phyloP scores from a whole-genome alignment of 371 early-diverging fungal genomes.

The Actinomortierella ambigua region DNA sequence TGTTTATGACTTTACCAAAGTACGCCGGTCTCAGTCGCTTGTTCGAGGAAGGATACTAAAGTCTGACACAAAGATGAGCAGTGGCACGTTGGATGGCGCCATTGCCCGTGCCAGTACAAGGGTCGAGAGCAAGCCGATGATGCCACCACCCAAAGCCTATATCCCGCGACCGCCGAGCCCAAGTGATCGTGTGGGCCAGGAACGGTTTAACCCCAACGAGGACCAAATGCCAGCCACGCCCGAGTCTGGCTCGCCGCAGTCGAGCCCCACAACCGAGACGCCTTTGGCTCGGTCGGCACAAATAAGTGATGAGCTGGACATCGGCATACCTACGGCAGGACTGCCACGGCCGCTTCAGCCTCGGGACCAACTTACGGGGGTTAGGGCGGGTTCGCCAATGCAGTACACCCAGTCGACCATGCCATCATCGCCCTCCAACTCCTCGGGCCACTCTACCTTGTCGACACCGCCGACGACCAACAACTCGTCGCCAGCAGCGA shows the following conservation, averaged over 20 bases:
- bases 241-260: no score
- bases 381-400: constrained; percentile 9
- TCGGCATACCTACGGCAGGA: constrained; percentile 22
- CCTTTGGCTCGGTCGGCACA: no score
- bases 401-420: constrained; percentile 14
- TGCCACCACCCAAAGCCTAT: constrained; percentile 4
- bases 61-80: constrained; percentile 35
- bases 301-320: not conserved
- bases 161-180: constrained; percentile 18
- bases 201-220: constrained; percentile 29
- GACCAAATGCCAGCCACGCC: constrained; percentile 20
- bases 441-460: constrained; percentile 15
- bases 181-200: constrained; percentile 36
- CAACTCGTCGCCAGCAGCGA: constrained; percentile 19
- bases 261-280: no score
- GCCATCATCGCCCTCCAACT: constrained; percentile 30
- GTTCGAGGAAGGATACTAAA: constrained; percentile 25
- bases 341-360: constrained; percentile 36
- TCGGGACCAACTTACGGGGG: constrained; percentile 16
- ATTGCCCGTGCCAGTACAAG: constrained; percentile 20
- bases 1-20: constrained; percentile 66
- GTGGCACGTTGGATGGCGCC: constrained; percentile 38
- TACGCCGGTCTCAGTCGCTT: constrained; percentile 26
- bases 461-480: constrained; percentile 23
- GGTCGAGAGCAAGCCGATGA: constrained; percentile 9